Evolutionary conservation across 805 yeast species (phyloP).

Genomic region (Metschnikowia gelsemii): DNA sequence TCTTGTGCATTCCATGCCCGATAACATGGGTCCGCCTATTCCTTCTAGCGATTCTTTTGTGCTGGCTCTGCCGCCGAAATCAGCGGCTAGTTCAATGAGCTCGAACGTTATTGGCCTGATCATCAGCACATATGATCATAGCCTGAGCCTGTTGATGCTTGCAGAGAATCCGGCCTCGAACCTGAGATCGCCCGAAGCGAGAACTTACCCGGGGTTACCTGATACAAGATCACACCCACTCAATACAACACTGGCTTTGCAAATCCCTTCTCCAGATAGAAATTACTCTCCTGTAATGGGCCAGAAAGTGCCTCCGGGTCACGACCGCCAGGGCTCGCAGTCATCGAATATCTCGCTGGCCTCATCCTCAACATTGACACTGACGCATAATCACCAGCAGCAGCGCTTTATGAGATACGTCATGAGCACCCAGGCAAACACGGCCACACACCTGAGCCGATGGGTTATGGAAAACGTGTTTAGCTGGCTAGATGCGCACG

Average conservation of each 20-base stretch:
- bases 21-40: neutral
- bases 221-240: constrained; percentile 1
- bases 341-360: constrained; percentile 34
- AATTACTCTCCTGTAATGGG: neutral
- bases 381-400: constrained; percentile 31
- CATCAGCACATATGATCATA: constrained; percentile 30
- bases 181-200: constrained; percentile 1
- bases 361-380: constrained; percentile 32
- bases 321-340: constrained; percentile 36
- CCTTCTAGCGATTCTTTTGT: neutral
- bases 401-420: constrained; percentile 44
- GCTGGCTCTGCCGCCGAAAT: constrained; percentile 24
- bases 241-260: constrained; percentile 8
- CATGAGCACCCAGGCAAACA: constrained; percentile 35
- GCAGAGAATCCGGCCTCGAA: too few species aligned
- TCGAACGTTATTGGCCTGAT: constrained; percentile 32
- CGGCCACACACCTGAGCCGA: constrained; percentile 31
- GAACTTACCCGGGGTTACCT: neutral
- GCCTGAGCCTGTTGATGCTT: constrained; percentile 25
- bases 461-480: constrained; percentile 74
- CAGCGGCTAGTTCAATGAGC: constrained; percentile 19
- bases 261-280: constrained; percentile 1
- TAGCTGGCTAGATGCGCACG: constrained; percentile 65
- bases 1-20: neutral
- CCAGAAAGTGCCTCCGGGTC: constrained; percentile 12